A percentile compares a stretch with the other conserved stretches of the same genome.
Evolutionary conservation across 345 rosid species (phyloP).

Genomic region (Gossypium ekmanianum): DNA sequence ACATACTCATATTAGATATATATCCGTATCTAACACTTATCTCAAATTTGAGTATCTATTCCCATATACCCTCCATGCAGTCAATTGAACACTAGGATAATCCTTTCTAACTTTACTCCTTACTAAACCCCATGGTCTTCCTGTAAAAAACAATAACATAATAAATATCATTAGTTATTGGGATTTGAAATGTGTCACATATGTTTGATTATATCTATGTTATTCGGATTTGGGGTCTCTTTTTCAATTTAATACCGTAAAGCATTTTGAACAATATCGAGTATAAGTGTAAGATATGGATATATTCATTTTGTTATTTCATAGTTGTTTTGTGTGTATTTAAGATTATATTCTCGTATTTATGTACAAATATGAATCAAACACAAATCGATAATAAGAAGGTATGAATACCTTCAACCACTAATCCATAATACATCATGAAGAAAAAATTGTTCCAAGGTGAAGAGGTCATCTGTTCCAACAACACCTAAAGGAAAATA

Average conservation of each 20-base stretch:
- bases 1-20: not conserved
- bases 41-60: not conserved
- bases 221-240: not conserved
- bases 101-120: constrained; percentile 62
- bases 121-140: constrained; percentile 70
- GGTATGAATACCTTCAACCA: constrained; percentile 59
- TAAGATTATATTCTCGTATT: too few relatives aligned
- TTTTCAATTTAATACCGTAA: too few relatives aligned
- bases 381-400: not conserved
- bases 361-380: not conserved
- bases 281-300: too few relatives aligned
- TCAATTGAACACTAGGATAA: constrained; percentile 62
- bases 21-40: not conserved
- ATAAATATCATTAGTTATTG: not conserved
- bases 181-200: too few relatives aligned
- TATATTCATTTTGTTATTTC: too few relatives aligned
- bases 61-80: constrained; percentile 82
- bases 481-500: constrained; percentile 46
- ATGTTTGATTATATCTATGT: not conserved
- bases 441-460: constrained; percentile 90
- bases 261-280: too few relatives aligned
- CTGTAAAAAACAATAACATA: constrained; percentile 31
- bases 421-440: constrained; percentile 85
- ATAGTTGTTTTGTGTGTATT: not conserved
- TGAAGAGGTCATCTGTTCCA: constrained; percentile 77